Conservation (phyloP, 495 filamentous ascomycete genomes). For the Penicillium subrubescens region DNA sequence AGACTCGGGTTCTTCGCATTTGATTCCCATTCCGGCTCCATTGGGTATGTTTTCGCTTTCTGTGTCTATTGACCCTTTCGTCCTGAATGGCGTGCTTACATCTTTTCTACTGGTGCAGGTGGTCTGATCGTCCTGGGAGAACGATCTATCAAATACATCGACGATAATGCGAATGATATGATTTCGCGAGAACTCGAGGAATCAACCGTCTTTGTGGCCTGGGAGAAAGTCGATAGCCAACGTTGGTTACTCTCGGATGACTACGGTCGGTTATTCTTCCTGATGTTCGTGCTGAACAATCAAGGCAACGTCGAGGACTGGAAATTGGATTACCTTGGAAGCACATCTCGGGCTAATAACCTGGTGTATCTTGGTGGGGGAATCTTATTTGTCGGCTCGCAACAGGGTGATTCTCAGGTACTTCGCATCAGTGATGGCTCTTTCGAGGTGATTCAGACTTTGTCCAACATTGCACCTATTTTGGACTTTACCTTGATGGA, state of each 20-base stretch:
- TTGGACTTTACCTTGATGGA: constrained; percentile 95
- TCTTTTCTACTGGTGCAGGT: constrained; percentile 39
- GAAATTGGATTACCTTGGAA: constrained; percentile 66
- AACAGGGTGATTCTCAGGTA: constrained; percentile 89
- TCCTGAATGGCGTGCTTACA: background rate
- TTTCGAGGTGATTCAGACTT: constrained; percentile 70
- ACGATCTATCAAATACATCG: constrained; percentile 79
- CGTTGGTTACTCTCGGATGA: constrained; percentile 89
- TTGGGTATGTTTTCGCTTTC: constrained; percentile 42
- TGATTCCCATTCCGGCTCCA: constrained; percentile 79
- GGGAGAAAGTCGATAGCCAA: constrained; percentile 79
- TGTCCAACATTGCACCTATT: constrained; percentile 86
- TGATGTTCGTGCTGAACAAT: constrained; percentile 70
- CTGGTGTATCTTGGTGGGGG: constrained; percentile 79
- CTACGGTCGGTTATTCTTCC: constrained; percentile 77
- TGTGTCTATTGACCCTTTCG: background rate
- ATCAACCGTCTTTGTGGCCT: constrained; percentile 80
- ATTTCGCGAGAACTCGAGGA: constrained; percentile 64
- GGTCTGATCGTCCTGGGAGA: constrained; percentile 85
- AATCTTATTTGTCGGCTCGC: constrained; percentile 83
- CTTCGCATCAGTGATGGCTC: constrained; percentile 59
- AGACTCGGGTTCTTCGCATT: constrained; percentile 72
- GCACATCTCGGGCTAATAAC: constrained; percentile 70
- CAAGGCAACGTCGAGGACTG: constrained; percentile 65
- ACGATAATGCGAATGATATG: constrained; percentile 65